These are phyloP conservation scores for Conticribra weissflogii DNA, from an alignment of 108 stramenopile species.

Conservation along the genomic window DNA sequence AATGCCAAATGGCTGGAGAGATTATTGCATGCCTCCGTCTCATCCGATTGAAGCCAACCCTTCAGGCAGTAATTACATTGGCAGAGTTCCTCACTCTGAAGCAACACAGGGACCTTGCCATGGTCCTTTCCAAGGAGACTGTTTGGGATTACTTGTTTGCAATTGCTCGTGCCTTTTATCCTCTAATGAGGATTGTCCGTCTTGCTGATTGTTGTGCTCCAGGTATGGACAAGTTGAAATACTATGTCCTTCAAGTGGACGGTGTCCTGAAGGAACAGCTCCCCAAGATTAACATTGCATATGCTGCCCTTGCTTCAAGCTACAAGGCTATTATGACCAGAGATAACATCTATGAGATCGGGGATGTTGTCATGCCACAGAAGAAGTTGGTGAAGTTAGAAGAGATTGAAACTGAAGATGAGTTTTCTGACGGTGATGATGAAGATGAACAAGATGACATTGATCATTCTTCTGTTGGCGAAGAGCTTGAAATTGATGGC, in stretches of 20 bases:
- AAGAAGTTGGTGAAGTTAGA: neutral
- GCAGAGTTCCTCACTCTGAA: neutral
- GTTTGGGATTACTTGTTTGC: slow-evolving; percentile 4
- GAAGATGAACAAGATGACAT: neutral
- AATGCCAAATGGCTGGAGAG: slow-evolving; percentile 8
- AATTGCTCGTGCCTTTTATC: slow-evolving; percentile 1
- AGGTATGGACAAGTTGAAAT: slow-evolving; percentile 10
- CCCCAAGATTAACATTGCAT: neutral
- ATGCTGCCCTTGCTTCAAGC: neutral
- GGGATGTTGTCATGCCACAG: neutral
- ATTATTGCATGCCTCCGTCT: neutral
- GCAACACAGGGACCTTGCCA: neutral
- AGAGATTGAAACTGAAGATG: neutral
- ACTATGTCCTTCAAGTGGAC: slow-evolving; percentile 2
- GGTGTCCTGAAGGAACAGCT: neutral
- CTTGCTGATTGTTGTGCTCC: neutral
- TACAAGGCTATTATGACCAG: neutral
- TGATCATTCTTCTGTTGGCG: neutral
- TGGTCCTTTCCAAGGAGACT: neutral
- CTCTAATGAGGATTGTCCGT: neutral
- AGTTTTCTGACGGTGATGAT: neutral
- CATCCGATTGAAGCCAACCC: neutral
- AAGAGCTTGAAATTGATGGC: neutral
- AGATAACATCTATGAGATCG: neutral
- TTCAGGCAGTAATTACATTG: neutral